Evolutionary conservation across 2,329 filamentous ascomycete genomes (phyloP), one percentile per base, ranked within the genome.

Genomic region (Plenodomus lindquistii): DNA sequence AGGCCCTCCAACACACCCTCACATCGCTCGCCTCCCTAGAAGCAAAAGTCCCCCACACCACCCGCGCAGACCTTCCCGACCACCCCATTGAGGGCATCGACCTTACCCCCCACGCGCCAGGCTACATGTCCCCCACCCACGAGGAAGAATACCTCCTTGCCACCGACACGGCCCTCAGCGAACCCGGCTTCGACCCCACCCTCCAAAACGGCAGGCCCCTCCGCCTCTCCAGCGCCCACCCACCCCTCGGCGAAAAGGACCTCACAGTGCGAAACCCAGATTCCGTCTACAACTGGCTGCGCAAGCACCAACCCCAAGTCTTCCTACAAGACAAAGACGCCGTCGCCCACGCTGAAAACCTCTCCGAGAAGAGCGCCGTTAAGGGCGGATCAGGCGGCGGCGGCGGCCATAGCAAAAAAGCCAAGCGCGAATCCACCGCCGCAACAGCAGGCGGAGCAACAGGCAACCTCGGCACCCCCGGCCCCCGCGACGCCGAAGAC

Each of bases 201-300:
- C 57, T 69, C 38, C 61, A 72, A 55, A 66, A 73, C 34, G 67
- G 65, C 41, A 62, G 77, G 55, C 72, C 73, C 51, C 59, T 66
- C 69, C 59, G 64, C 72, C 63, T 62, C 48, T 48, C 67, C 36
- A 77, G 73, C 61, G 73, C 63, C 57, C 71, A 69, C 53, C 60
- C 66, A 47, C 75, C 71, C 35, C 67, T 77, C 48, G 67, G 70
- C 47, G 74, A 77, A 64, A 74, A 78, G 48, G 77, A 84, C 43
- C 71, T 79, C 37, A 79, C 85, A 46, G 73, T 91, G 19, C 83
- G 83, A 42, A 97, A 97, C 69, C 91, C 92, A 0, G 89, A 91
- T 36, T 95, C 89, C 50, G 92, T 96, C 2, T 95, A 96, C 76
- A 97, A 95, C 72, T 99, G 94, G 94, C 82, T 99, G 11, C 84